Base-by-base conservation (phyloP, 345 rosid species). In the Hevea brasiliensis region DNA sequence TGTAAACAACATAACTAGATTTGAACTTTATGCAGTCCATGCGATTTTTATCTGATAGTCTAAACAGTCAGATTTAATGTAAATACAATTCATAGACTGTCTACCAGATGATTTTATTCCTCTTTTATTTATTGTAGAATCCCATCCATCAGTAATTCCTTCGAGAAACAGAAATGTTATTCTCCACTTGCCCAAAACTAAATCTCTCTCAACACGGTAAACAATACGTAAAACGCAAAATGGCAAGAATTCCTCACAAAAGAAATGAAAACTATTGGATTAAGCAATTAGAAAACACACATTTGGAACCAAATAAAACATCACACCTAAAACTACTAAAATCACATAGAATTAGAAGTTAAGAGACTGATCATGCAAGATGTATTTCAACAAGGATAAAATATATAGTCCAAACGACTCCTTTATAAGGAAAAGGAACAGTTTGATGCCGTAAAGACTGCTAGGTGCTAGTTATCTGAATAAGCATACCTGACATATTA, bases 401-500 rank as follows among this genome's bases (percentile, higher is more conserved):
- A 14, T 15, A 66, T 18, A 8, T 12, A n/a, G 8, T 67, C 59
- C 29, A 68, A 61, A 58, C 13, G 23, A 26, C 11, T 24, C 7
- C 56, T 55, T 4, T 45, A 14, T 4, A 60, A 37, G 37, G 37
- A 35, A 23, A 6, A 51, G 20, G 12, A 27, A 11, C 6, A 6
- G 12, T 54, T 23, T 29, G 32, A 17, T 51, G 55, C 45, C n/a
- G 23, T 29, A 61, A 2, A 26, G 15, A 21, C 18, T 20, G n/a
- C 37, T 32, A 18, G 40, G 24, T 53, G 68, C 44, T 42, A 54
- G 18, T 10, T 40, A 54, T 73, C 47, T 47, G 70, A 35, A 50
- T 41, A 57, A 45, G 27, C 58, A 69, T 72, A 87, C 95, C 91
- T 65, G 87, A 75, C 56, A 85, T 62, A 61, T 77, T 87, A 76